Base-by-base conservation (phyloP, 441 rosid species). In the Francoa sonchifolia region DNA sequence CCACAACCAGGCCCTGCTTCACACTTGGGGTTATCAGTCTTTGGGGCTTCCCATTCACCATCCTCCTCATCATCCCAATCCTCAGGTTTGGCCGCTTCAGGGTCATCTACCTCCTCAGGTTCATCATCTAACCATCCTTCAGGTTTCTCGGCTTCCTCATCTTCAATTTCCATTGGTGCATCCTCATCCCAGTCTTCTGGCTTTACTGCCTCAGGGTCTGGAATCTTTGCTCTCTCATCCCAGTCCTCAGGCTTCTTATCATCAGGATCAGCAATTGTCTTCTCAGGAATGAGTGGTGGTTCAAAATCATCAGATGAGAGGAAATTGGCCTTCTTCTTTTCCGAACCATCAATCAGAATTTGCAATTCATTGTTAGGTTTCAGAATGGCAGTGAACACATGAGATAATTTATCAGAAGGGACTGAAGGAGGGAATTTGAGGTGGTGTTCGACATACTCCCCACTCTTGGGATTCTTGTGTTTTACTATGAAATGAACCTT, bases 11-110 rank as follows among this genome's bases (percentile, higher is more conserved):
- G 64, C 1, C 54, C 64, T 0, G 6, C 1, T 26, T 31, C 54
- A 10, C 69, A 63, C 61, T 45, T 54, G 3, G 54, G 61, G 31
- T 63, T 63, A 15, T 9, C 35, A 7, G 54, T 33, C 31, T 46
- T 63, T 12, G 65, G 69, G 7, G 69, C 32, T 45, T 58, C 61
- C 61, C 61, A 63, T 13, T 49, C 54, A 37, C 69, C 69, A 45
- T 63, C 69, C 33, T 63, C 69, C 23, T 58, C 61, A 5, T 63
- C 69, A 32, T 63, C 54, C 69, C 65, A 63, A 47, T 58, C 61
- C 50, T 58, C 69, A 0, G 65, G 69, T 43, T 54, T 63, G 1
- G 23, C 41, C 25, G 65, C 64, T 22, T 63, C 64, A 12, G 69
- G 65, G 32, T 63, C 69, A 46, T 63, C 69, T 15, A 63, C 42